A percentile compares a stretch with the other conserved stretches of the same genome.
Conservation (phyloP, 129 eudicot genomes). For the Mikania micrantha region DNA sequence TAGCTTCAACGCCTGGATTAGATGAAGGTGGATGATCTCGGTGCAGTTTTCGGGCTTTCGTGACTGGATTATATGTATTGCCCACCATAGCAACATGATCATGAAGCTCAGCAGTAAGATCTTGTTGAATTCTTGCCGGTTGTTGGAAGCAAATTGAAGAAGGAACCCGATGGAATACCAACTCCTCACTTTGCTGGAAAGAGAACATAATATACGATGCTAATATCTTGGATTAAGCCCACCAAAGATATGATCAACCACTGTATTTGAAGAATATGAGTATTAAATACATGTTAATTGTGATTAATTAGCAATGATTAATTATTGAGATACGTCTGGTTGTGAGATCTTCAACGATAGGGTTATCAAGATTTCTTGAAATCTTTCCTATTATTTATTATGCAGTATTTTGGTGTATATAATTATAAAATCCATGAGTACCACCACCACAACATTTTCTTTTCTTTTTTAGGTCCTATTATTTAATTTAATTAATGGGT, state of each 20-base stretch:
- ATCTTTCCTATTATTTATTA: constrained; percentile 8
- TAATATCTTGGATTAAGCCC: constrained; percentile 18
- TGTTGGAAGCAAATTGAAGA: constrained; percentile 21
- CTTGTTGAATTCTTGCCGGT: constrained; percentile 22
- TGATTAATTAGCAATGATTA: too few species aligned
- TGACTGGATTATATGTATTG: background rate
- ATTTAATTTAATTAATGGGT: too few species aligned
- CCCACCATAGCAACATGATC: constrained; percentile 22
- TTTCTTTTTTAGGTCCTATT: background rate
- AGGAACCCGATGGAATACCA: constrained; percentile 31
- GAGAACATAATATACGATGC: constrained; percentile 29
- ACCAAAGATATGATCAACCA: constrained; percentile 24
- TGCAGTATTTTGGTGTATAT: background rate
- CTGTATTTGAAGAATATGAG: background rate
- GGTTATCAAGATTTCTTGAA: constrained; percentile 23
- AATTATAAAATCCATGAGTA: background rate
- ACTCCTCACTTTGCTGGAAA: constrained; percentile 36
- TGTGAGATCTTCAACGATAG: constrained; percentile 19
- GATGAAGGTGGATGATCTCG: constrained; percentile 17
- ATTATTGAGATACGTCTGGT: constrained; percentile 20
- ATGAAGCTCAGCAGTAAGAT: constrained; percentile 21
- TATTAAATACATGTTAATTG: constrained; percentile 6
- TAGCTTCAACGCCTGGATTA: too few species aligned
- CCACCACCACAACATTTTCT: constrained; percentile 8
- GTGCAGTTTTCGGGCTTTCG: constrained; percentile 17